These are phyloP conservation scores for Petunia axillaris DNA, from an alignment of 257 asterid genomes.

Conservation along the genomic window DNA sequence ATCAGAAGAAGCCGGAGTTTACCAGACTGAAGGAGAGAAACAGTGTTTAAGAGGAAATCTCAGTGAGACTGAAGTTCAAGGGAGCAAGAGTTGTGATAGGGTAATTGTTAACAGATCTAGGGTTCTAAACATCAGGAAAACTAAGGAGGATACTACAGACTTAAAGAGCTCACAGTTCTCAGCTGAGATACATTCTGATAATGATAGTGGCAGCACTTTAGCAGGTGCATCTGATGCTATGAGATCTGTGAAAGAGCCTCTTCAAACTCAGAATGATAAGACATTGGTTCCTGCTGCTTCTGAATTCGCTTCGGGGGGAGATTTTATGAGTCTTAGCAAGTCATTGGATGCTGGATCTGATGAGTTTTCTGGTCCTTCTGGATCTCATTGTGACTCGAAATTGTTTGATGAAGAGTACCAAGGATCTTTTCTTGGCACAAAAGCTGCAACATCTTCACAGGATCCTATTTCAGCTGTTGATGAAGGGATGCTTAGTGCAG, in stretches of 20 bases:
- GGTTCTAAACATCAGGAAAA: conserved; percentile 42
- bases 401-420: conserved; percentile 39
- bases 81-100: conserved; percentile 33
- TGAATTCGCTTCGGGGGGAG: conserved; percentile 38
- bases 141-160: conserved; percentile 36
- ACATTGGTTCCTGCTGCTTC: conserved; percentile 40
- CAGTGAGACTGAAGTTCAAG: conserved; percentile 29
- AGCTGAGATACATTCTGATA: conserved; percentile 36
- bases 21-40: conserved; percentile 40
- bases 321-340: conserved; percentile 47
- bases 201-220: conserved; percentile 36
- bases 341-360: conserved; percentile 47
- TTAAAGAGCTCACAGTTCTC: conserved; percentile 37
- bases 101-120: conserved; percentile 37
- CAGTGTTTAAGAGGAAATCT: conserved; percentile 34
- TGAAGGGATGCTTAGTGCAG: conserved; percentile 48
- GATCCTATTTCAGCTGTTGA: conserved; percentile 55
- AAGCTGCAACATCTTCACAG: conserved; percentile 35
- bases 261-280: conserved; percentile 25
- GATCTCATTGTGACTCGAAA: conserved; percentile 38
- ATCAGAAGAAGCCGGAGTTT: conserved; percentile 46
- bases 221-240: conserved; percentile 36
- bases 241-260: conserved; percentile 37
- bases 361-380: conserved; percentile 41
- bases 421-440: conserved; percentile 37